A percentile compares a stretch with the other conserved stretches of the same genome.
These are phyloP conservation scores for Aspergillus felis DNA, from an alignment of 2,329 filamentous ascomycete genomes.

Conservation along the genomic window DNA sequence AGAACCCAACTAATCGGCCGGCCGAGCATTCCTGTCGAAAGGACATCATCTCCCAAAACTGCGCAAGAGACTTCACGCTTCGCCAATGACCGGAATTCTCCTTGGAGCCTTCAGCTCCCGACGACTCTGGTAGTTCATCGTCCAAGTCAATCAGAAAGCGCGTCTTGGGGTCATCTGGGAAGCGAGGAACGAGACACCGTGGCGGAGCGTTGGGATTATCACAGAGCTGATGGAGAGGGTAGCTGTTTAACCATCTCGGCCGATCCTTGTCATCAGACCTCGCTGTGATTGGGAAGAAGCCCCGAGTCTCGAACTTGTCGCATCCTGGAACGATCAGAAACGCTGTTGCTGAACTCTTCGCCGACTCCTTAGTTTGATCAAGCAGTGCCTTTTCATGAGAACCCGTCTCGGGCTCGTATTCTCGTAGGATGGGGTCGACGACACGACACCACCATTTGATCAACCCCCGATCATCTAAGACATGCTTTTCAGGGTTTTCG, in stretches of 20 bases:
- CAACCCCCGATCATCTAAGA: slow-evolving; percentile 82
- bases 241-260: slow-evolving; percentile 55
- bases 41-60: slow-evolving; percentile 99
- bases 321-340: slow-evolving; percentile 86
- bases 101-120: slow-evolving; percentile 25
- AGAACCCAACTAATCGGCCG: slow-evolving; percentile 85
- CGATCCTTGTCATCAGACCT: slow-evolving; percentile 36
- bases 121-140: slow-evolving; percentile 60
- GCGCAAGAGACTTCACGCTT: slow-evolving; percentile 75
- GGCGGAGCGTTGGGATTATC: slow-evolving; percentile 67
- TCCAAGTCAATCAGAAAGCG: slow-evolving; percentile 86
- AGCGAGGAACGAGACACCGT: slow-evolving; percentile 80
- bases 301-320: slow-evolving; percentile 73
- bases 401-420: slow-evolving; percentile 39
- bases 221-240: slow-evolving; percentile 70
- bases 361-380: slow-evolving; percentile 26
- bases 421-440: slow-evolving; percentile 68
- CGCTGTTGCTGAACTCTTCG: slow-evolving; percentile 54
- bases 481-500: slow-evolving; percentile 80
- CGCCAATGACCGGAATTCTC: slow-evolving; percentile 69
- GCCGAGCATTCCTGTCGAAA: slow-evolving; percentile 94
- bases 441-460: slow-evolving; percentile 96
- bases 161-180: slow-evolving; percentile 93
- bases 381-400: slow-evolving; percentile 27
- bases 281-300: slow-evolving; percentile 63